Base-by-base conservation (phyloP, 2,329 filamentous ascomycete genomes). In the Aspergillus proliferans region DNA sequence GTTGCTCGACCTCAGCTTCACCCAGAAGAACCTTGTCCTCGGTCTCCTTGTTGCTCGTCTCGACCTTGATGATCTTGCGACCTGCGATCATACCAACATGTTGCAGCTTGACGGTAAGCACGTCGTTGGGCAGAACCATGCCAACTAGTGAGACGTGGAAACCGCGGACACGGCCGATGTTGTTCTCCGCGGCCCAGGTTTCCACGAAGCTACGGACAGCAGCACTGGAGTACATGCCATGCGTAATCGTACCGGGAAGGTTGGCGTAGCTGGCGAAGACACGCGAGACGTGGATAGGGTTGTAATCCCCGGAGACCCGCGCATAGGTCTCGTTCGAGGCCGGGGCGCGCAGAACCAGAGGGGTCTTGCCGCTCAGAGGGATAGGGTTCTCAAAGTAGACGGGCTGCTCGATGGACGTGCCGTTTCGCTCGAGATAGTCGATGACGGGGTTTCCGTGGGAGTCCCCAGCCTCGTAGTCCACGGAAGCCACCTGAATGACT, bases 221-320 rank as follows among this genome's bases (percentile, higher is more conserved):
- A 57, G 93, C 93, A 71, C 92, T 97, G 1, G 92, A 94, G 79
- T 97, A 98, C 93, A 98, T 98, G 67, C 93, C 93, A 68, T 98
- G 93, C 1, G 93, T 98, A 65, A 98, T 98, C 41, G 93, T 98
- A 45, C 93, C 94, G 1, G 91, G 91, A 14, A 98, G 80, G 69
- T 91, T 93, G 67, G 93, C 94, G 63, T 97, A 98, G 73, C 84
- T 89, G 28, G 93, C 88, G 74, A 98, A 98, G 48, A 96, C 89
- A 49, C 93, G 87, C 10, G 93, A 96, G 41, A 98, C 93, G 77
- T 98, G 93, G 54, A 98, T 98, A 21, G 93, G 93, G 73, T 98
- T 98, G 81, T 90, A 98, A 69, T 98, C 93, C 43, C 93, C 93
- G 46, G 94, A 98, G 15, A 98, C 93, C 58, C 90, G 88, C 54